phyloP scores from a whole-genome alignment of 305 asterid species.

The Vinca major region DNA sequence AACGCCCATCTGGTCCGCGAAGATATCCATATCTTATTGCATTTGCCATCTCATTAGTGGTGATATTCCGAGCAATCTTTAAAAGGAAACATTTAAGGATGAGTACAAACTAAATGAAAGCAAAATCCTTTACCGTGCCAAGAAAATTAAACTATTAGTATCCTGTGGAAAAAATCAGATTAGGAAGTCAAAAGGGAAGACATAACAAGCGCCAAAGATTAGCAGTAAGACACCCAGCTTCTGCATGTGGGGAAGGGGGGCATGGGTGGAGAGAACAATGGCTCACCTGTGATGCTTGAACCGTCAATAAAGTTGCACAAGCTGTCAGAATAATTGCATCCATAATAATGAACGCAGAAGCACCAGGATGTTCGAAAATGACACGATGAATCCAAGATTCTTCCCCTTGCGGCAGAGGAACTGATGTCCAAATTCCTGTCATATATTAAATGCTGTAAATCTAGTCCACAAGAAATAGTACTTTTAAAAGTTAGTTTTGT shows the following conservation, averaged over 20 bases:
- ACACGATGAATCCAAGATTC: constrained; percentile 52
- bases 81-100: neutral
- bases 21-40: constrained; percentile 79
- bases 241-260: neutral
- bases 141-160: constrained; percentile 1
- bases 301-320: constrained; percentile 41
- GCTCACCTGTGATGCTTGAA: constrained; percentile 69
- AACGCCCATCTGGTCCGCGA: constrained; percentile 81
- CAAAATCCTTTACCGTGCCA: neutral
- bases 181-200: neutral
- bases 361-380: constrained; percentile 56
- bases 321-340: constrained; percentile 56
- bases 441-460: constrained; percentile 14
- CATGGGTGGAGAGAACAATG: constrained; percentile 15
- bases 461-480: neutral
- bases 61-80: constrained; percentile 81
- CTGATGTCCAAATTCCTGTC: constrained; percentile 73
- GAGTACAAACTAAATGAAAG: neutral
- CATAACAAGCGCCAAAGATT: neutral
- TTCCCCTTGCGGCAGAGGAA: constrained; percentile 37
- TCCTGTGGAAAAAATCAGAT: neutral
- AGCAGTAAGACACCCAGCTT: neutral
- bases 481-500: neutral
- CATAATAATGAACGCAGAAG: constrained; percentile 61
- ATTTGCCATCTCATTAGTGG: constrained; percentile 85